Conservation (phyloP, 495 filamentous ascomycete genomes). For the Xylaria telfairii region DNA sequence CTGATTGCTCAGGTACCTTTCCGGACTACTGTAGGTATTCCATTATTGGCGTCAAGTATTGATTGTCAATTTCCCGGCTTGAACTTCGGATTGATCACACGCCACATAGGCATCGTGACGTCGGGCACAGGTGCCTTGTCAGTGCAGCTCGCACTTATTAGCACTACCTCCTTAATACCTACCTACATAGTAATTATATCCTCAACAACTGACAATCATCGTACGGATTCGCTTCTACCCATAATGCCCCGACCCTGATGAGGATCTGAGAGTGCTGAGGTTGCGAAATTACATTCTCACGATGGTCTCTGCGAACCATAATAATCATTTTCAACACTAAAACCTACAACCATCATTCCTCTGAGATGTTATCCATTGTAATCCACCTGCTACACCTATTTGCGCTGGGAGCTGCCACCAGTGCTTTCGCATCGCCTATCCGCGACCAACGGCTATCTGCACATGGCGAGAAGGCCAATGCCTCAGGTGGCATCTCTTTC, state of each 20-base stretch:
- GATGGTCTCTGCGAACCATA: conserved; percentile 2
- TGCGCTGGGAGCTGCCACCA: background rate
- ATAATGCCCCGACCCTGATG: background rate
- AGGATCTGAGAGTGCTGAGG: background rate
- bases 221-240: background rate
- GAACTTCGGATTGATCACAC: background rate
- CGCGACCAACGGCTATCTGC: conserved; percentile 29
- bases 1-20: background rate
- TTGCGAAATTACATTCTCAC: background rate
- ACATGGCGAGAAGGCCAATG: conserved; percentile 21
- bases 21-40: background rate
- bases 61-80: background rate
- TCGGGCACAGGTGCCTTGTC: background rate
- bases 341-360: background rate
- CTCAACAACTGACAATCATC: background rate
- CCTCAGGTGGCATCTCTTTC: conserved; percentile 57
- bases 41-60: background rate
- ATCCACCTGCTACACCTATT: conserved; percentile 13
- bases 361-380: conserved; percentile 22
- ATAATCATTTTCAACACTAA: background rate
- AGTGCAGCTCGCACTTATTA: background rate
- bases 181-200: background rate
- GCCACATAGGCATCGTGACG: conserved; percentile 11
- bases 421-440: conserved; percentile 25
- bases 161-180: background rate